Evolutionary conservation across 2,329 filamentous ascomycete species (phyloP).

Genomic region (Dactylellina cionopaga): DNA sequence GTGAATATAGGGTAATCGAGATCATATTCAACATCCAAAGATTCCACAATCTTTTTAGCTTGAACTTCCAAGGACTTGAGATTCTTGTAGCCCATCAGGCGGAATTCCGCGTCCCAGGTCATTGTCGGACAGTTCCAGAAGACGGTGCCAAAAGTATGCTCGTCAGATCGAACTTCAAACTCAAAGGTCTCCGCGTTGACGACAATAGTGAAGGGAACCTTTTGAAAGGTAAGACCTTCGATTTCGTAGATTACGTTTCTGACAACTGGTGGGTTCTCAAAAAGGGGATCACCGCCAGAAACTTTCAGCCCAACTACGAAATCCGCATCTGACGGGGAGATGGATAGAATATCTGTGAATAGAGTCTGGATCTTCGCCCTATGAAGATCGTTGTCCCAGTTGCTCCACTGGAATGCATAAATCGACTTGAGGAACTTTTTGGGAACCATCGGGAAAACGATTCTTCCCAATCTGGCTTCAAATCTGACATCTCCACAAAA

Average conservation of each 20-base stretch:
- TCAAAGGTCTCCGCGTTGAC: constrained; percentile 55
- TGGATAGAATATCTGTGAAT: constrained; percentile 48
- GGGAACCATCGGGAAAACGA: constrained; percentile 41
- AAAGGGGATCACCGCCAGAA: constrained; percentile 60
- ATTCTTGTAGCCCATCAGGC: constrained; percentile 23
- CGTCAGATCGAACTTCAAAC: constrained; percentile 49
- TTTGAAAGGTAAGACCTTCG: constrained; percentile 40
- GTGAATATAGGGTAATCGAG: constrained; percentile 21
- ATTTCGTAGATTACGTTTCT: constrained; percentile 41
- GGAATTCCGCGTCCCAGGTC: constrained; percentile 48
- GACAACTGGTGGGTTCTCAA: constrained; percentile 52
- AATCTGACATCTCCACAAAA: constrained; percentile 49
- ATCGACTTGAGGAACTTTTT: constrained; percentile 43
- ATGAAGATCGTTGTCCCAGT: constrained; percentile 35
- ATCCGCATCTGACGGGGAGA: constrained; percentile 49
- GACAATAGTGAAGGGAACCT: constrained; percentile 27
- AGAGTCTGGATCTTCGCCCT: constrained; percentile 20
- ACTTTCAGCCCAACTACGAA: constrained; percentile 50
- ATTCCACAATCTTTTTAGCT: constrained; percentile 29
- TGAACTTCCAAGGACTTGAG: constrained; percentile 22
- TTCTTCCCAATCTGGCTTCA: constrained; percentile 49
- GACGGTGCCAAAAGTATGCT: constrained; percentile 53
- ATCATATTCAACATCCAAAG: constrained; percentile 25
- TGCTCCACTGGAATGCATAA: constrained; percentile 41
- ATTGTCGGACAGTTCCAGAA: constrained; percentile 53